phyloP scores from a whole-genome alignment of 768 basidiomycete genomes.

The Boletales sp. region DNA sequence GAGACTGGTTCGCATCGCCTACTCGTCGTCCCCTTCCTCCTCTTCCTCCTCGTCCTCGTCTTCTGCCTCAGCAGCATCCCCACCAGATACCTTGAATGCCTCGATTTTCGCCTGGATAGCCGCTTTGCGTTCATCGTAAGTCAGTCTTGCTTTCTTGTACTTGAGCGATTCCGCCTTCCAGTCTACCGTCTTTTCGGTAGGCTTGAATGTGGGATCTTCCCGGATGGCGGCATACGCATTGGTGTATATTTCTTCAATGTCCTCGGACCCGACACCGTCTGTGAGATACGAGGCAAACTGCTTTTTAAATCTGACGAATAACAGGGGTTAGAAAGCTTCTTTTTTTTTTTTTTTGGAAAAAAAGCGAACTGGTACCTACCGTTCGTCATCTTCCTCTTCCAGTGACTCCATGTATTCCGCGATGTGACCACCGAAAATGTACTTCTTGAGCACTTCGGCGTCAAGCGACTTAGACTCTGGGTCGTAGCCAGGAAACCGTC shows the following conservation, averaged over 20 bases:
- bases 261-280: constrained; percentile 92
- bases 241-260: constrained; percentile 94
- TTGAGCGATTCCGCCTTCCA: constrained; percentile 88
- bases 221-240: constrained; percentile 95
- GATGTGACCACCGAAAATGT: constrained; percentile 96
- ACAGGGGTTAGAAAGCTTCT: constrained; percentile 2
- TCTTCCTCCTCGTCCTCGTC: constrained; percentile 32
- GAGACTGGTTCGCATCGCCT: constrained; percentile 28
- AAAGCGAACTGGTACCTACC: constrained; percentile 40
- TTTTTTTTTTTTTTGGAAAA: no score
- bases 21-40: constrained; percentile 47
- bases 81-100: constrained; percentile 75
- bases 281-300: constrained; percentile 95
- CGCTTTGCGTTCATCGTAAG: constrained; percentile 70
- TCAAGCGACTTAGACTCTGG: constrained; percentile 90
- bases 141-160: constrained; percentile 65
- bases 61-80: constrained; percentile 42
- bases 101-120: constrained; percentile 86
- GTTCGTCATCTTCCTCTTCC: constrained; percentile 99
- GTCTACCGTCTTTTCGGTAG: constrained; percentile 83
- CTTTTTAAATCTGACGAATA: constrained; percentile 79
- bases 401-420: constrained; percentile 99
- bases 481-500: constrained; percentile 98
- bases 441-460: constrained; percentile 92
- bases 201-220: constrained; percentile 88